Conservation (phyloP, 225 moss, liverwort and hornwort genomes). For the Neckera pumila region DNA sequence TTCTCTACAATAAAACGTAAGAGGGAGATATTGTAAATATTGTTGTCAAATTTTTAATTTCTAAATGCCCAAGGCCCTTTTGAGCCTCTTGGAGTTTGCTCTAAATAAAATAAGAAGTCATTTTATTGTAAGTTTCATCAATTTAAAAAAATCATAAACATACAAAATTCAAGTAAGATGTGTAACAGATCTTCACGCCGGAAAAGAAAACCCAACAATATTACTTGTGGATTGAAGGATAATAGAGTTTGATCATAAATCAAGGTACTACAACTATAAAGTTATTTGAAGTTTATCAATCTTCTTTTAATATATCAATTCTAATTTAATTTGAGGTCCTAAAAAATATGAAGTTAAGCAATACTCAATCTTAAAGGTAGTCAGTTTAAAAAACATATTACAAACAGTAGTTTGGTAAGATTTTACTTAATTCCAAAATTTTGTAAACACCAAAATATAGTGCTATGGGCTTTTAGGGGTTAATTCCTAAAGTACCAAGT, state of each 20-base stretch:
- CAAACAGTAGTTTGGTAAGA: not conserved
- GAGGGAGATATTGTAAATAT: not conserved
- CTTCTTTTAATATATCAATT: not conserved
- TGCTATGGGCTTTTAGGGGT: too few species aligned
- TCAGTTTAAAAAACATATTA: not conserved
- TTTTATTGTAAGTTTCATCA: not conserved
- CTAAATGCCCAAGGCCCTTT: not conserved
- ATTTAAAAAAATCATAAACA: rapidly evolving
- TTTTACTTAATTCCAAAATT: not conserved
- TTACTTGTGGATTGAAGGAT: not conserved
- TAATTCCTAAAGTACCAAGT: too few species aligned
- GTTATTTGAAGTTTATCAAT: not conserved
- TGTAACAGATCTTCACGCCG: rapidly evolving
- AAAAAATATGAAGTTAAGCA: not conserved
- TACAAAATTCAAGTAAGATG: not conserved
- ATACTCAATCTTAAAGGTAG: not conserved
- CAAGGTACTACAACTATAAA: not conserved
- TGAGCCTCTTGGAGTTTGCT: not conserved
- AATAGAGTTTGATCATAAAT: not conserved
- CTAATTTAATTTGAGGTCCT: not conserved
- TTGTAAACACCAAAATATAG: not conserved
- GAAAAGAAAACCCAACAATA: not conserved
- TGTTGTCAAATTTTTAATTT: too few species aligned
- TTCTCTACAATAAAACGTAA: rapidly evolving
- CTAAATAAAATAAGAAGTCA: not conserved